Conservation (phyloP, 805 yeast species). For the Candida vartiovaarae region DNA sequence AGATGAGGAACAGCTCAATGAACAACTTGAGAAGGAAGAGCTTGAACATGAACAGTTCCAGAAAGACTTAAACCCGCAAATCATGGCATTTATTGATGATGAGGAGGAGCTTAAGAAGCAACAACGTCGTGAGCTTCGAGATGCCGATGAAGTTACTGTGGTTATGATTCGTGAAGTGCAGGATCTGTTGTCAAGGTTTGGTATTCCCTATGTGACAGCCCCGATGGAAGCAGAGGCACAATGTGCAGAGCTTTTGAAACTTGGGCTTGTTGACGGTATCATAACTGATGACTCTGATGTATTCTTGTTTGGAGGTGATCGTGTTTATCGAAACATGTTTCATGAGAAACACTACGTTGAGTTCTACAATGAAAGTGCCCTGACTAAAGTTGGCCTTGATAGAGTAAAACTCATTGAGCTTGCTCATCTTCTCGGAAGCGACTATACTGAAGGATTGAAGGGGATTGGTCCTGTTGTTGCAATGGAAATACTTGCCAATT, state of each 20-base stretch:
- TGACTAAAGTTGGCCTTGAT: constrained; percentile 61
- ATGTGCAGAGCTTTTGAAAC: constrained; percentile 70
- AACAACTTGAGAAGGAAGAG: constrained; percentile 63
- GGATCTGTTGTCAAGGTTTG: constrained; percentile 78
- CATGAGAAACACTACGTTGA: constrained; percentile 91
- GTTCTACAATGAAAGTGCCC: constrained; percentile 55
- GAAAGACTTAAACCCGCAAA: constrained; percentile 28
- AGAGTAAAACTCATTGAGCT: constrained; percentile 64
- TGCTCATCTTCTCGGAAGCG: constrained; percentile 86
- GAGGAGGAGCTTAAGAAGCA: constrained; percentile 52
- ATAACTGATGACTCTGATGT: constrained; percentile 98
- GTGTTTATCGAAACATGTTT: constrained; percentile 86
- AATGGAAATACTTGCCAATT: constrained; percentile 84
- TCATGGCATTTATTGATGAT: constrained; percentile 22
- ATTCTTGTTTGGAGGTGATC: constrained; percentile 83
- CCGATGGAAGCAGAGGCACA: constrained; percentile 99
- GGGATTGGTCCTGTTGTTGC: constrained; percentile 94
- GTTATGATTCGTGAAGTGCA: constrained; percentile 88
- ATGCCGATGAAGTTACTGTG: constrained; percentile 84
- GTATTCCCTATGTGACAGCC: constrained; percentile 90
- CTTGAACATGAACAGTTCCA: constrained; percentile 64
- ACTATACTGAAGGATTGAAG: constrained; percentile 87
- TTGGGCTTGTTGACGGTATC: constrained; percentile 85
- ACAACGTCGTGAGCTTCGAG: constrained; percentile 64
- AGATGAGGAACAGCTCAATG: constrained; percentile 63